Conservation (phyloP, 169 alveolate species). For the Eimeria praecox region DNA sequence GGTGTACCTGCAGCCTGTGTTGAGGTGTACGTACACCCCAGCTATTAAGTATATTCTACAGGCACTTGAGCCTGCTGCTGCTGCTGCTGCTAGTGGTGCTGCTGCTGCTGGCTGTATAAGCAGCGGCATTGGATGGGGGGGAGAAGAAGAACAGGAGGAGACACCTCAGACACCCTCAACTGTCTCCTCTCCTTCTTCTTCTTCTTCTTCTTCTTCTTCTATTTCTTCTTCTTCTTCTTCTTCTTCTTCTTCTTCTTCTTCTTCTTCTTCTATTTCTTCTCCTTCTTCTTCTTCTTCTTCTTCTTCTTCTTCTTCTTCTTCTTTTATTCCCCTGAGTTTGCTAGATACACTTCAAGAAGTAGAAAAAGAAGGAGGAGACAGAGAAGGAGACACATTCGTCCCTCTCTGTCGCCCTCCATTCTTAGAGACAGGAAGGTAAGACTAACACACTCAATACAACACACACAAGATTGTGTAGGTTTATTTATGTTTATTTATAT, state of each 20-base stretch:
- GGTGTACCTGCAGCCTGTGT: constrained; percentile 75
- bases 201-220: no score
- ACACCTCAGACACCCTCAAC: neutral
- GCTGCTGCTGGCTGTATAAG: constrained; percentile 29
- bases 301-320: no score
- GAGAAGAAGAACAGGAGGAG: constrained; percentile 6
- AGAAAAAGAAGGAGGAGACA: neutral
- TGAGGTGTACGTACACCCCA: constrained; percentile 61
- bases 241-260: no score
- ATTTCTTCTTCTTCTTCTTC: no score
- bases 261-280: no score
- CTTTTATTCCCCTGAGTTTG: no score
- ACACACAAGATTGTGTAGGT: no score
- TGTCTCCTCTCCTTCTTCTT: neutral
- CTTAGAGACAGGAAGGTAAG: constrained; percentile 9
- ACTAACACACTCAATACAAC: no score
- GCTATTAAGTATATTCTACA: constrained; percentile 56
- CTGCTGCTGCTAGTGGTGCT: no score
- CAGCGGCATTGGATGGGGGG: constrained; percentile 75
- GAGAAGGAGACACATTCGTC: neutral
- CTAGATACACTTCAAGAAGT: no score
- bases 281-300: no score
- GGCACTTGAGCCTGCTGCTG: constrained; percentile 65
- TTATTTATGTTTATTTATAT: no score
- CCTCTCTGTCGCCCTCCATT: neutral